Conservation (phyloP, 2,329 filamentous ascomycete genomes). For the Apiospora koreana region DNA sequence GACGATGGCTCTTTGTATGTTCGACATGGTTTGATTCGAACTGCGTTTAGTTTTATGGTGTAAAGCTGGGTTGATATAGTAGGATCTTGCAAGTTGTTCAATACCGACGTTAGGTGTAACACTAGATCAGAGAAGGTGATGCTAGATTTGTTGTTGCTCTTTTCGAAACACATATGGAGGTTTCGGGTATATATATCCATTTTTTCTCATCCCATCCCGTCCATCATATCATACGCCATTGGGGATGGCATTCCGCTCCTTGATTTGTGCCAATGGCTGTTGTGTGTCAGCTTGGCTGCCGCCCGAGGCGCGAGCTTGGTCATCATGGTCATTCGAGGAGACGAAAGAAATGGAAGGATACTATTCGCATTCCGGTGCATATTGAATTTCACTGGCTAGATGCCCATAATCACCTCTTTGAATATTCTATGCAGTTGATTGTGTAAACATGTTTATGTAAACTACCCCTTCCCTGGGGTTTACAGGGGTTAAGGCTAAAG, state of each 20-base stretch:
- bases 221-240: background rate
- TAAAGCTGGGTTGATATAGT: background rate
- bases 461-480: background rate
- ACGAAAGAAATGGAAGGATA: background rate
- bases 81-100: background rate
- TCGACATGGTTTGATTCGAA: background rate
- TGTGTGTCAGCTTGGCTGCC: background rate
- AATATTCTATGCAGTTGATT: background rate
- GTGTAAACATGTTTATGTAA: background rate
- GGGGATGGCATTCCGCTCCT: background rate
- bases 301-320: background rate
- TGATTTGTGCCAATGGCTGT: background rate
- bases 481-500: background rate
- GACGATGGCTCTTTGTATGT: slow-evolving; percentile 27
- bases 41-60: background rate
- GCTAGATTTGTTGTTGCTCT: background rate
- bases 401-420: background rate
- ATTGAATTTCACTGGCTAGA: background rate
- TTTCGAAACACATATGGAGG: background rate
- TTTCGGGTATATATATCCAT: background rate
- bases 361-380: background rate
- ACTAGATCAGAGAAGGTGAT: too few species aligned
- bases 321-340: background rate
- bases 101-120: background rate
- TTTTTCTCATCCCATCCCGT: too few species aligned